phyloP scores from a whole-genome alignment of 768 basidiomycete genomes.

The Pulveroboletus sp. region DNA sequence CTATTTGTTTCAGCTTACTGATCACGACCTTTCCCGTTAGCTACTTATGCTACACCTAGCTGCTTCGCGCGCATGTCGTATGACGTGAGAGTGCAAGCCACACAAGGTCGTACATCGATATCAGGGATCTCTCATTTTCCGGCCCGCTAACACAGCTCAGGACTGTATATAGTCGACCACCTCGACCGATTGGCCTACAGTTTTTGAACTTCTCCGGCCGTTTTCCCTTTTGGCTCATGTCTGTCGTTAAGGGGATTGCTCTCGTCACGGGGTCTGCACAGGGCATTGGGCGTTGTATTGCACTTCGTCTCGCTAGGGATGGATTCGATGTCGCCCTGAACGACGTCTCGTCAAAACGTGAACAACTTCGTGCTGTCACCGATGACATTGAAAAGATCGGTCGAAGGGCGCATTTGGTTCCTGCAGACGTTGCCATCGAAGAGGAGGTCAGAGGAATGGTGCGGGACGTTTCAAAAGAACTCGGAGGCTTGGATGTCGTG shows the following conservation, averaged over 20 bases:
- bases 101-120: not conserved
- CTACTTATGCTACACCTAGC: not conserved
- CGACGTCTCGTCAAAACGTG: slow-evolving; percentile 25
- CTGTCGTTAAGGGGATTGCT: slow-evolving; percentile 26
- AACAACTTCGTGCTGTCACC: slow-evolving; percentile 26
- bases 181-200: too few species aligned
- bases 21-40: too few species aligned
- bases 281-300: slow-evolving; percentile 28
- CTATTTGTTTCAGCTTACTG: not conserved
- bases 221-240: slow-evolving; percentile 9
- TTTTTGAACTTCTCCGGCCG: not conserved
- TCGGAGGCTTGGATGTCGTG: slow-evolving; percentile 48
- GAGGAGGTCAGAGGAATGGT: slow-evolving; percentile 40
- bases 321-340: slow-evolving; percentile 31
- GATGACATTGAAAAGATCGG: slow-evolving; percentile 30
- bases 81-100: not conserved
- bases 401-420: slow-evolving; percentile 18
- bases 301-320: slow-evolving; percentile 31
- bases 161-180: not conserved
- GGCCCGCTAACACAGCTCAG: not conserved
- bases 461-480: slow-evolving; percentile 18
- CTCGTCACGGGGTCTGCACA: slow-evolving; percentile 35
- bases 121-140: not conserved
- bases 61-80: not conserved
- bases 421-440: slow-evolving; percentile 41